These are phyloP conservation scores for Solanum appendiculatum DNA, from an alignment of 257 asterid species.

Conservation along the genomic window DNA sequence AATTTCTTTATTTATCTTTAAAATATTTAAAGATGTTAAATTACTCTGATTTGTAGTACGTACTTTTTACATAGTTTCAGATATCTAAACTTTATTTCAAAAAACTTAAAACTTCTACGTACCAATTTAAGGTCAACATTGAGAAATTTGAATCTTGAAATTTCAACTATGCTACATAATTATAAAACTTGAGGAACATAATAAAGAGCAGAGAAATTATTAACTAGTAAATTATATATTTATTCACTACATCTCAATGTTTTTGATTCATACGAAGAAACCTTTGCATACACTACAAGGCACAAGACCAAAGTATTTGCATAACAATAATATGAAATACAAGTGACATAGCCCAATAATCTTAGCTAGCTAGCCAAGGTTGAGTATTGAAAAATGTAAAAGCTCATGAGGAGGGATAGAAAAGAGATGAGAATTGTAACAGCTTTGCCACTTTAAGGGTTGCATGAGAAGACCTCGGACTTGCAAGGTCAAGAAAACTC, in stretches of 20 bases:
- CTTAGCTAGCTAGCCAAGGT: background rate
- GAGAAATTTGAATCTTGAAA: background rate
- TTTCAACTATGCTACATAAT: background rate
- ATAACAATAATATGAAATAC: background rate
- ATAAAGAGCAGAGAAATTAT: background rate
- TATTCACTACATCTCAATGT: background rate
- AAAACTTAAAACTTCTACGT: background rate
- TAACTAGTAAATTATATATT: background rate
- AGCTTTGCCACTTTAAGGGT: background rate
- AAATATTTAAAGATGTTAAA: background rate
- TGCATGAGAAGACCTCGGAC: background rate
- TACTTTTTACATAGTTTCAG: background rate
- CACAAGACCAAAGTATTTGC: background rate
- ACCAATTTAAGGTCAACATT: background rate
- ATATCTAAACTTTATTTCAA: background rate
- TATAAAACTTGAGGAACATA: background rate
- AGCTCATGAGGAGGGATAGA: background rate
- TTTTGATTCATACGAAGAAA: background rate
- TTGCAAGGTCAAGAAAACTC: constrained; percentile 4
- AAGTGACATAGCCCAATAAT: background rate
- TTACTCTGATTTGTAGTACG: background rate
- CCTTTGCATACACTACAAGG: background rate
- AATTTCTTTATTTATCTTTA: background rate
- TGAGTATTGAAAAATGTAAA: background rate
- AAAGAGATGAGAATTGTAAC: background rate